These are phyloP conservation scores for Cytauxzoon felis DNA, from an alignment of 169 alveolate genomes.

Conservation along the genomic window DNA sequence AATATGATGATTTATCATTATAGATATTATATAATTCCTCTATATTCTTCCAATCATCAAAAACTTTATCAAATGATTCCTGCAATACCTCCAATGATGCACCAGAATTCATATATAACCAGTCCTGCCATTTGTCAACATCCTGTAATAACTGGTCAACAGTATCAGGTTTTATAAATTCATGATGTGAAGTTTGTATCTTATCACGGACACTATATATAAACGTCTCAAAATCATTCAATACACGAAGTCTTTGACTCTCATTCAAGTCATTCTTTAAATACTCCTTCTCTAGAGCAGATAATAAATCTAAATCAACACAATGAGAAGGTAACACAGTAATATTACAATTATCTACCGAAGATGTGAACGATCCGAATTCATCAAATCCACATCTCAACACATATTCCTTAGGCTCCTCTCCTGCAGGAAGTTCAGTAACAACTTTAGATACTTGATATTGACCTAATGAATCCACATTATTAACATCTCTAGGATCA, in stretches of 20 bases:
- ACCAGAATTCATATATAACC: slow-evolving; percentile 71
- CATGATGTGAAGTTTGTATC: slow-evolving; percentile 64
- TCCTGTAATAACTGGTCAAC: slow-evolving; percentile 41
- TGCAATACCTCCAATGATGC: slow-evolving; percentile 59
- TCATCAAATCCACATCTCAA: slow-evolving; percentile 58
- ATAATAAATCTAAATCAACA: slow-evolving; percentile 47
- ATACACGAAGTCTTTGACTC: slow-evolving; percentile 59
- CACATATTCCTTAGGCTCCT: slow-evolving; percentile 60
- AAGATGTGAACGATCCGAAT: slow-evolving; percentile 41
- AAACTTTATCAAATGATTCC: slow-evolving; percentile 41
- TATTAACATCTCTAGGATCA: slow-evolving; percentile 58
- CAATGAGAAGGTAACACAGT: slow-evolving; percentile 2
- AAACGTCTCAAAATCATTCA: slow-evolving; percentile 70
- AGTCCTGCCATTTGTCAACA: slow-evolving; percentile 62
- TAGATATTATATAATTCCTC: slow-evolving; percentile 54
- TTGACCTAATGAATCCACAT: slow-evolving; percentile 42
- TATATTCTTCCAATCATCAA: slow-evolving; percentile 45
- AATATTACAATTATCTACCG: slow-evolving; percentile 33
- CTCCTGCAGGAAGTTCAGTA: slow-evolving; percentile 35
- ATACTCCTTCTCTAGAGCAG: slow-evolving; percentile 59
- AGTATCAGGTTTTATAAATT: slow-evolving; percentile 62
- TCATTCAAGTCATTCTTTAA: slow-evolving; percentile 59
- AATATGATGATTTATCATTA: slow-evolving; percentile 55
- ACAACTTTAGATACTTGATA: not conserved
- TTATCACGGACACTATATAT: slow-evolving; percentile 64